A percentile compares a stretch with the other conserved stretches of the same genome.
phyloP scores from a whole-genome alignment of 805 yeast species.

The Wickerhamomyces xylosicus region DNA sequence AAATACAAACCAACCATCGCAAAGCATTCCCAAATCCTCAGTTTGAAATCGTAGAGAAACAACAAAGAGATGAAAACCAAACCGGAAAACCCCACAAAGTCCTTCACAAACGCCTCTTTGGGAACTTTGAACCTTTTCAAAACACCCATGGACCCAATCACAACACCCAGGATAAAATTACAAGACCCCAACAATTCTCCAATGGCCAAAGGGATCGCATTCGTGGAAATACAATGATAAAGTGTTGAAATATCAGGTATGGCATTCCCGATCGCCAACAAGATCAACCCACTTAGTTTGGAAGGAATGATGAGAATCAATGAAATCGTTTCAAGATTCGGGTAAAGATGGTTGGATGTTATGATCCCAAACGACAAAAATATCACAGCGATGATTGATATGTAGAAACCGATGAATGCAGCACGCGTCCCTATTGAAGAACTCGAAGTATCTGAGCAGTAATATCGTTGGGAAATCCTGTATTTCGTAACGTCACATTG shows the following conservation, averaged over 20 bases:
- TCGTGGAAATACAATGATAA: slow-evolving; percentile 65
- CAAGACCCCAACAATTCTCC: slow-evolving; percentile 93
- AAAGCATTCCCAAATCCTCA: slow-evolving; percentile 46
- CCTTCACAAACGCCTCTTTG: slow-evolving; percentile 43
- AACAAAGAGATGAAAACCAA: slow-evolving; percentile 39
- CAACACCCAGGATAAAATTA: slow-evolving; percentile 67
- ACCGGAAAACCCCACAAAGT: slow-evolving; percentile 43
- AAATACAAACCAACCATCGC: slow-evolving; percentile 47
- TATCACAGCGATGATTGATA: slow-evolving; percentile 33
- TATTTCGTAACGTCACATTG: no score
- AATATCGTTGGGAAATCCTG: no score
- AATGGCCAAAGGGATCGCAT: slow-evolving; percentile 69
- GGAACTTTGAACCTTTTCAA: slow-evolving; percentile 56
- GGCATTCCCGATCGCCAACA: slow-evolving; percentile 87
- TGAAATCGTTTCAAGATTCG: slow-evolving; percentile 64
- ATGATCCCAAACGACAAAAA: slow-evolving; percentile 50
- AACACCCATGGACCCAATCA: slow-evolving; percentile 70
- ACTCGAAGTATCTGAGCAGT: no score
- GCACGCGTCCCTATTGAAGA: no score
- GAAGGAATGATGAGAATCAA: slow-evolving; percentile 54
- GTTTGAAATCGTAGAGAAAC: slow-evolving; percentile 43
- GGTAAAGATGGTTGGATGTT: slow-evolving; percentile 76
- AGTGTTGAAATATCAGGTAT: slow-evolving; percentile 85
- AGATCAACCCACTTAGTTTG: slow-evolving; percentile 74
- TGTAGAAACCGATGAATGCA: background rate